A percentile compares a stretch with the other conserved stretches of the same genome.
These are phyloP conservation scores for Brasilioporus rufonigricans DNA, from an alignment of 768 basidiomycete species.

Conservation along the genomic window DNA sequence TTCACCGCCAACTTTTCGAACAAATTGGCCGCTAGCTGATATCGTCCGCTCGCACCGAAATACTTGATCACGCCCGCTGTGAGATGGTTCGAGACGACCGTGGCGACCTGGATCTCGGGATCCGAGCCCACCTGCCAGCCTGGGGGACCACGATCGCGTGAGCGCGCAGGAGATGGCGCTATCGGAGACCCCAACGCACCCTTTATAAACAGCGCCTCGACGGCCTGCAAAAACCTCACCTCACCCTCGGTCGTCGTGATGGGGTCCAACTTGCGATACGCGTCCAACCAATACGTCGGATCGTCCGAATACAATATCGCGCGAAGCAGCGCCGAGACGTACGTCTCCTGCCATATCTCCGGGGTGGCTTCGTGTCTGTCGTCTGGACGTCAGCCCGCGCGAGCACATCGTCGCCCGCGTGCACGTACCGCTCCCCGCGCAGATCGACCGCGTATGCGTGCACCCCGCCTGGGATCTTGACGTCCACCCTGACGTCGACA, in stretches of 20 bases:
- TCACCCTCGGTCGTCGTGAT: slow-evolving; percentile 89
- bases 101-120: slow-evolving; percentile 98
- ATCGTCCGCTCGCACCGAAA: slow-evolving; percentile 89
- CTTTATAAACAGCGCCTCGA: slow-evolving; percentile 85
- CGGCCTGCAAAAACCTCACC: slow-evolving; percentile 84
- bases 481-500: slow-evolving; percentile 95
- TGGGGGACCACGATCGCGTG: slow-evolving; percentile 26
- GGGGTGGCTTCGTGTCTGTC: slow-evolving; percentile 79
- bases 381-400: background rate
- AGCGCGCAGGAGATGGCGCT: background rate
- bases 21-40: slow-evolving; percentile 84
- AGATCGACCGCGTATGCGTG: slow-evolving; percentile 91
- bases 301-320: slow-evolving; percentile 97
- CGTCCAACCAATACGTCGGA: slow-evolving; percentile 84
- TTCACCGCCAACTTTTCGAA: slow-evolving; percentile 86
- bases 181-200: slow-evolving; percentile 40
- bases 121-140: slow-evolving; percentile 99
- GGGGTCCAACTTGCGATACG: slow-evolving; percentile 94
- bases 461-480: slow-evolving; percentile 97
- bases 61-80: slow-evolving; percentile 96
- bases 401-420: background rate
- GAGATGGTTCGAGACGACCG: slow-evolving; percentile 93
- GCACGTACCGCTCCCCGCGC: slow-evolving; percentile 83
- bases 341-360: slow-evolving; percentile 97
- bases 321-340: slow-evolving; percentile 87